These are phyloP conservation scores for Exobasidium cylindrosporum DNA, from an alignment of 1,284 basidiomycete species.

Conservation along the genomic window DNA sequence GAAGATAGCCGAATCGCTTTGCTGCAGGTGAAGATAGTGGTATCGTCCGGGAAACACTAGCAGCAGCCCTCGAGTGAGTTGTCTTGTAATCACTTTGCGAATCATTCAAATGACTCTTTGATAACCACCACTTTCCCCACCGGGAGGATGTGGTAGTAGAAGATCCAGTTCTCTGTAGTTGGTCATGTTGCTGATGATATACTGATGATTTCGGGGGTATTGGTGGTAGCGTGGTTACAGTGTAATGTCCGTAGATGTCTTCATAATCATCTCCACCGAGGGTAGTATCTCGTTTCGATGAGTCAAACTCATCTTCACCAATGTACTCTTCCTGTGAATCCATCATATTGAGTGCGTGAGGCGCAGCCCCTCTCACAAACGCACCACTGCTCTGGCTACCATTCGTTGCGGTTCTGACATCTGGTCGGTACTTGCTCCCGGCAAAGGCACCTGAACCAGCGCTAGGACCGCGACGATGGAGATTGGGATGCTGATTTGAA, in stretches of 20 bases:
- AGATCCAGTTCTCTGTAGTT: background rate
- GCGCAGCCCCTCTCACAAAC: background rate
- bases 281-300: background rate
- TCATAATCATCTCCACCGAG: constrained; percentile 3
- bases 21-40: constrained; percentile 6
- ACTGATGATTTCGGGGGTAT: constrained; percentile 2
- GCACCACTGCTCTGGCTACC: background rate
- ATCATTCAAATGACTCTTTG: background rate
- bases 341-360: background rate
- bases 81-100: background rate
- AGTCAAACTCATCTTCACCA: background rate
- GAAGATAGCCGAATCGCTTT: constrained; percentile 28
- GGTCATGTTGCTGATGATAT: background rate
- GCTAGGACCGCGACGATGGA: background rate
- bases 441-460: background rate
- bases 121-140: background rate
- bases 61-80: constrained; percentile 7
- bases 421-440: background rate
- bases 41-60: constrained; percentile 5
- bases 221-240: background rate
- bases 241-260: constrained; percentile 11
- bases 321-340: background rate
- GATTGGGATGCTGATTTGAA: background rate
- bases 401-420: background rate
- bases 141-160: background rate